Conservation (phyloP, 2,329 filamentous ascomycete genomes). For the Clonostachys byssicola region DNA sequence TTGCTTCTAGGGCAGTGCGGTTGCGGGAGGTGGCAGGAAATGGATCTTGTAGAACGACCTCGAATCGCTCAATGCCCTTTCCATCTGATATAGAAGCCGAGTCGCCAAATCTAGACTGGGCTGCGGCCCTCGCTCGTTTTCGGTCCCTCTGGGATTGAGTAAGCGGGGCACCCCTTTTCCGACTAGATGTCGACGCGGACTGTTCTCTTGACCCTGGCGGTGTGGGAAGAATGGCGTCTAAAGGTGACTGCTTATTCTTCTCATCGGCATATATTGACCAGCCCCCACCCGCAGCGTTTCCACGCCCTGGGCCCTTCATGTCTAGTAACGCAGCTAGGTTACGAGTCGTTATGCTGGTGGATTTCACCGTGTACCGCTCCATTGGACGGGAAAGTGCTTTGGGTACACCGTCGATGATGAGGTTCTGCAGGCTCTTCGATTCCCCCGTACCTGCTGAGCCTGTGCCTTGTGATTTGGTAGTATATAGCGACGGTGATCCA, state of each 20-base stretch:
- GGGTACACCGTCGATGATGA: slow-evolving; percentile 76
- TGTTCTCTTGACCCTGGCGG: slow-evolving; percentile 16
- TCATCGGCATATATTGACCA: slow-evolving; percentile 77
- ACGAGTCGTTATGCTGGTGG: slow-evolving; percentile 65
- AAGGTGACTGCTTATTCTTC: slow-evolving; percentile 44
- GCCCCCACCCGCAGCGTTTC: slow-evolving; percentile 69
- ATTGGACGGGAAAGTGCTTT: slow-evolving; percentile 76
- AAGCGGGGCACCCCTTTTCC: slow-evolving; percentile 2
- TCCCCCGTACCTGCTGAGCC: slow-evolving; percentile 41
- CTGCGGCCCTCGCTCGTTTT: slow-evolving; percentile 59
- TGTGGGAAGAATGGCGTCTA: slow-evolving; percentile 45
- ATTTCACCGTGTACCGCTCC: slow-evolving; percentile 64
- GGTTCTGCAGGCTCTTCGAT: slow-evolving; percentile 59
- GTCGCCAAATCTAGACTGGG: slow-evolving; percentile 67
- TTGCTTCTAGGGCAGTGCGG: slow-evolving; percentile 1
- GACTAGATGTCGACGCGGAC: slow-evolving; percentile 6
- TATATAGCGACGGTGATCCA: slow-evolving; percentile 71
- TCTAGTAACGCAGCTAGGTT: slow-evolving; percentile 68
- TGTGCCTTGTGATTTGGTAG: slow-evolving; percentile 45
- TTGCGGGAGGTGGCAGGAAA: slow-evolving; percentile 30
- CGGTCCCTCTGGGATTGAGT: slow-evolving; percentile 18
- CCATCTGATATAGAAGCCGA: slow-evolving; percentile 51
- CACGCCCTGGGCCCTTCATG: slow-evolving; percentile 64
- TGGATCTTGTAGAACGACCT: slow-evolving; percentile 54
- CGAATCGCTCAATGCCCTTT: slow-evolving; percentile 57